Evolutionary conservation across 495 filamentous ascomycete species (phyloP).

Genomic region (Aspergillus conjunctus): DNA sequence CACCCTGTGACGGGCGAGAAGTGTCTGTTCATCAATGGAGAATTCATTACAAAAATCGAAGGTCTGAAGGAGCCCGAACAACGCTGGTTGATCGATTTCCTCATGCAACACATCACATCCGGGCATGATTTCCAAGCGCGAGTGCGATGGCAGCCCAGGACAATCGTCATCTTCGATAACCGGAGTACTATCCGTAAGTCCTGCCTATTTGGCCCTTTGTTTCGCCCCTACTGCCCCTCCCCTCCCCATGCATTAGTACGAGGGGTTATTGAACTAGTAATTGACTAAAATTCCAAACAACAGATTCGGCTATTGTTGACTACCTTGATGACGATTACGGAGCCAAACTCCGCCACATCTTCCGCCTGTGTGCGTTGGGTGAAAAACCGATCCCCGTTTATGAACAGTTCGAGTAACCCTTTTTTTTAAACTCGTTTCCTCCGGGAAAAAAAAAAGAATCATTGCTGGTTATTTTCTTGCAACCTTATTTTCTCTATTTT

Average conservation of each 20-base stretch:
- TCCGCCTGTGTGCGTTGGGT: slow-evolving; percentile 53
- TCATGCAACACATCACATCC: slow-evolving; percentile 81
- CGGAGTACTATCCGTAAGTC: slow-evolving; percentile 59
- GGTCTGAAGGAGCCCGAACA: slow-evolving; percentile 67
- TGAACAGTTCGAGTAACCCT: slow-evolving; percentile 42
- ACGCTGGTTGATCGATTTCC: slow-evolving; percentile 71
- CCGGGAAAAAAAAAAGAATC: background rate
- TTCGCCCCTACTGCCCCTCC: background rate
- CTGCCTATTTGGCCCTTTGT: slow-evolving; percentile 1
- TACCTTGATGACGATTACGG: slow-evolving; percentile 52
- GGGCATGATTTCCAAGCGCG: slow-evolving; percentile 86
- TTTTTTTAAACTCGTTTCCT: slow-evolving; percentile 1
- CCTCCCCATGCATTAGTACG: background rate
- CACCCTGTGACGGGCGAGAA: slow-evolving; percentile 81
- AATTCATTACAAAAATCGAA: slow-evolving; percentile 76
- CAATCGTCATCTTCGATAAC: slow-evolving; percentile 87
- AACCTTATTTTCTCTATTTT: slow-evolving; percentile 10
- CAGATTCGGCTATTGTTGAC: slow-evolving; percentile 57
- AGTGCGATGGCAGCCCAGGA: slow-evolving; percentile 80
- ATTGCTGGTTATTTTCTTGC: background rate
- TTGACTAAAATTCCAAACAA: slow-evolving; percentile 19
- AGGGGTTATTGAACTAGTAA: slow-evolving; percentile 8
- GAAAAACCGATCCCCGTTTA: slow-evolving; percentile 56
- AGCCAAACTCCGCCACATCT: slow-evolving; percentile 53
- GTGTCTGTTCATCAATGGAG: slow-evolving; percentile 77